A percentile compares a stretch with the other conserved stretches of the same genome.
Conservation (phyloP, 768 basidiomycete genomes). For the Phaeolepiota aurea region DNA sequence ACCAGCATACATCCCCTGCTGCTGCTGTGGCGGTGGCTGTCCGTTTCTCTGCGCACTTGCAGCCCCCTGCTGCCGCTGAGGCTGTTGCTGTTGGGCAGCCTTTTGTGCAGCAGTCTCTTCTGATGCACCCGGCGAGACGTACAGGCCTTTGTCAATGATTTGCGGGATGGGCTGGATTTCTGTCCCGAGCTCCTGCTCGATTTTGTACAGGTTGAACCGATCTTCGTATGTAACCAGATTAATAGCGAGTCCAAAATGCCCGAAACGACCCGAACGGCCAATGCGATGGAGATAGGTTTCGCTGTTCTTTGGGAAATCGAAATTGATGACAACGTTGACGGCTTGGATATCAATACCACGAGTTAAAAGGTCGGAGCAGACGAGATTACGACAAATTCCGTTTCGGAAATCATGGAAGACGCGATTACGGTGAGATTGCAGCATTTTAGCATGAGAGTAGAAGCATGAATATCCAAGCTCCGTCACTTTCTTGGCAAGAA, state of each 20-base stretch:
- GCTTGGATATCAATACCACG: slow-evolving; percentile 99
- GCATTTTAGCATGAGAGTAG: slow-evolving; percentile 99
- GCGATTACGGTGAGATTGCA: slow-evolving; percentile 96
- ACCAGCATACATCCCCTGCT: slow-evolving; percentile 8
- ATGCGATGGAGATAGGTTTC: slow-evolving; percentile 99
- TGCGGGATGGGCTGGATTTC: slow-evolving; percentile 96
- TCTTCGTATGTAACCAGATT: slow-evolving; percentile 98
- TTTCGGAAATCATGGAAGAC: slow-evolving; percentile 99
- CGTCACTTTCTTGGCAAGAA: slow-evolving; percentile 98
- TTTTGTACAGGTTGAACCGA: slow-evolving; percentile 93
- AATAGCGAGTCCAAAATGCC: slow-evolving; percentile 94
- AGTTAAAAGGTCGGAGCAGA: slow-evolving; percentile 95
- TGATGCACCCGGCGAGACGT: slow-evolving; percentile 71
- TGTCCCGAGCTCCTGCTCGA: slow-evolving; percentile 97
- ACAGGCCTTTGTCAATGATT: slow-evolving; percentile 82
- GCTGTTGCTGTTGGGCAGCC: slow-evolving; percentile 22
- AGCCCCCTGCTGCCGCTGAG: slow-evolving; percentile 21
- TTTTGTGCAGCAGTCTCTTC: slow-evolving; percentile 30
- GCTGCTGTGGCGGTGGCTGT: slow-evolving; percentile 16
- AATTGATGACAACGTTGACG: slow-evolving; percentile 99
- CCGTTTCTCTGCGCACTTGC: slow-evolving; percentile 2
- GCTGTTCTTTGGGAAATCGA: slow-evolving; percentile 98
- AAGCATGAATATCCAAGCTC: slow-evolving; percentile 99
- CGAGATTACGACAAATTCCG: slow-evolving; percentile 96
- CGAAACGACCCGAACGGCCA: slow-evolving; percentile 95